Evolutionary conservation across 2,329 filamentous ascomycete species (phyloP).

Genomic region (Stemphylium beticola): DNA sequence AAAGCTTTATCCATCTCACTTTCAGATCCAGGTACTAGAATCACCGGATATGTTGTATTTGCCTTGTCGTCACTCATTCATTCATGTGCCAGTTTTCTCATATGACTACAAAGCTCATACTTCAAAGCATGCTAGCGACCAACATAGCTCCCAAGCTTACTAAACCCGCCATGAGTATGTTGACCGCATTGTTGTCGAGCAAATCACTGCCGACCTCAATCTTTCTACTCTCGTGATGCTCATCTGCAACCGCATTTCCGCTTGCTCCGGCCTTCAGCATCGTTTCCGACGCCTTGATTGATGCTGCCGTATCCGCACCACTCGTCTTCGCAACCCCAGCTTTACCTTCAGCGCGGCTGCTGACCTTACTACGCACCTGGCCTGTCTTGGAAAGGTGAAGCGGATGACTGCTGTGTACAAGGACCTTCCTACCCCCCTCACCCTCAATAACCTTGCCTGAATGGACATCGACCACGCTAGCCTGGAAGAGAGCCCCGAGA

Average conservation of each 20-base stretch:
- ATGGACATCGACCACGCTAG: slow-evolving; percentile 81
- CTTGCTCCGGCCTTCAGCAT: slow-evolving; percentile 40
- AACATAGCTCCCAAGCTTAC: slow-evolving; percentile 83
- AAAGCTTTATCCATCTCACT: background rate
- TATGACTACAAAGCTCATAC: slow-evolving; percentile 35
- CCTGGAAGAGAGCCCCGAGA: slow-evolving; percentile 83
- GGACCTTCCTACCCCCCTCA: slow-evolving; percentile 69
- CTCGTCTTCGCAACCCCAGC: slow-evolving; percentile 46
- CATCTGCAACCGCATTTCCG: slow-evolving; percentile 35
- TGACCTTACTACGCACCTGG: slow-evolving; percentile 47
- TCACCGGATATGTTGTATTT: background rate
- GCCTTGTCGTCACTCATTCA: background rate
- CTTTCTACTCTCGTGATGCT: slow-evolving; percentile 56
- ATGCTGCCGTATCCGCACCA: slow-evolving; percentile 24
- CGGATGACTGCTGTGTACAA: slow-evolving; percentile 43
- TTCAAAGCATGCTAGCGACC: slow-evolving; percentile 40
- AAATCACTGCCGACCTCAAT: slow-evolving; percentile 72
- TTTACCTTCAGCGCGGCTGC: slow-evolving; percentile 51
- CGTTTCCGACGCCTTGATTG: slow-evolving; percentile 38
- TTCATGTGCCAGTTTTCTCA: slow-evolving; percentile 15
- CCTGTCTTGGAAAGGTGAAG: slow-evolving; percentile 38
- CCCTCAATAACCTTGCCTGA: slow-evolving; percentile 91
- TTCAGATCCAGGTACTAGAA: background rate
- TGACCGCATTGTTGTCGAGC: slow-evolving; percentile 95
- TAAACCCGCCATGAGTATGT: slow-evolving; percentile 83